These are phyloP conservation scores for Xylaria telfairii DNA, from an alignment of 495 filamentous ascomycete genomes.

Conservation along the genomic window DNA sequence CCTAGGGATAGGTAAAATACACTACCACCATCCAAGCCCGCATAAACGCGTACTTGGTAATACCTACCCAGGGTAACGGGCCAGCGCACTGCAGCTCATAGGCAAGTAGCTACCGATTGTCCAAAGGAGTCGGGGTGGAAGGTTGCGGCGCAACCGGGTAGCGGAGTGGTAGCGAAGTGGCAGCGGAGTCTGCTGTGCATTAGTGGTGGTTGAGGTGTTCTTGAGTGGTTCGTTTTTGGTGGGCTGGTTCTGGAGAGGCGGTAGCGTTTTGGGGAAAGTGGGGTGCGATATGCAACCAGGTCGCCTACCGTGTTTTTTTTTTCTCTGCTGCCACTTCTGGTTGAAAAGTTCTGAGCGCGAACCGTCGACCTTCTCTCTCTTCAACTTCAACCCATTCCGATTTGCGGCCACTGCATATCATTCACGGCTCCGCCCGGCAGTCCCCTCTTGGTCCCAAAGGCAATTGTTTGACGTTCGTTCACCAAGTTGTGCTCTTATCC, in stretches of 20 bases:
- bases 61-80: no score
- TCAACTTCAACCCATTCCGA: conserved; percentile 17
- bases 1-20: no score
- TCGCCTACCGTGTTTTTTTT: conserved; percentile 35
- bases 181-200: conserved; percentile 18
- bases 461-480: conserved; percentile 1
- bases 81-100: neutral
- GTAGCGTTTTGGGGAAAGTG: conserved; percentile 29
- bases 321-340: conserved; percentile 24
- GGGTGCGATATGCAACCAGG: conserved; percentile 12
- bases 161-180: conserved; percentile 17
- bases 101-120: neutral
- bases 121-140: neutral
- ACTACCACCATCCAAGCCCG: no score
- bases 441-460: neutral
- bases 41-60: no score
- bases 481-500: neutral
- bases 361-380: conserved; percentile 28
- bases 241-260: conserved; percentile 17
- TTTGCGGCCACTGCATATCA: neutral
- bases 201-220: conserved; percentile 4
- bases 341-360: conserved; percentile 32
- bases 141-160: conserved; percentile 26
- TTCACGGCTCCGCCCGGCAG: neutral
- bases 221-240: neutral